Percentiles rank a stretch among this genome's conserved stretches.
Evolutionary conservation across 2,329 filamentous ascomycete genomes (phyloP).

Genomic region (Xylariaceae sp.): DNA sequence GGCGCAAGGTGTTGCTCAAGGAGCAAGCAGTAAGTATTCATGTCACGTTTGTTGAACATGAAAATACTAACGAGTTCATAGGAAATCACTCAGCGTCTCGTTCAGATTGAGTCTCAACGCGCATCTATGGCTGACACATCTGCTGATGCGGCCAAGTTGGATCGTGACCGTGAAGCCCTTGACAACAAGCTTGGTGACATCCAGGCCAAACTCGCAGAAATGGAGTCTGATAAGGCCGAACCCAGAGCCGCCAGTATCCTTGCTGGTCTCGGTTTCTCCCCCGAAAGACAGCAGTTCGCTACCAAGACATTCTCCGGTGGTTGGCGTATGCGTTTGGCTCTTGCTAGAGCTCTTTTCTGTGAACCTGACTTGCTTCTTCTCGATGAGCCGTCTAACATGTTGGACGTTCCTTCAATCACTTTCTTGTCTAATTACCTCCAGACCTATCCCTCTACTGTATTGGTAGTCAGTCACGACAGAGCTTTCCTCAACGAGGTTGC

Average conservation of each 20-base stretch:
- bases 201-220: constrained; percentile 86
- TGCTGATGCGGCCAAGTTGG: constrained; percentile 76
- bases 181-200: constrained; percentile 89
- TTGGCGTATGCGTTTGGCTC: constrained; percentile 97
- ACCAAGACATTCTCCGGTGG: constrained; percentile 99
- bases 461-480: constrained; percentile 98
- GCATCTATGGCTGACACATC: constrained; percentile 84
- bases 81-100: constrained; percentile 73
- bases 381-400: constrained; percentile 99
- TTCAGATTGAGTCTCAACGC: constrained; percentile 71
- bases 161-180: constrained; percentile 81
- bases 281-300: constrained; percentile 83
- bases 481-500: constrained; percentile 98
- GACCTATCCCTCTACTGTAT: constrained; percentile 84
- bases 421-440: constrained; percentile 97
- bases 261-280: constrained; percentile 92
- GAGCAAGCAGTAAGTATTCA: constrained; percentile 67
- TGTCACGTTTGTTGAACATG: neutral
- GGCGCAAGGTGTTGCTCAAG: constrained; percentile 88
- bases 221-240: constrained; percentile 99
- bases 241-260: constrained; percentile 92
- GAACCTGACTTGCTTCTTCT: constrained; percentile 93
- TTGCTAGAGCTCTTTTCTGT: constrained; percentile 94
- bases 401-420: constrained; percentile 99
- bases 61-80: constrained; percentile 34